Evolutionary conservation across 345 rosid species (phyloP), one percentile per base, ranked within the genome.

Genomic region (Bruguiera sexangula): DNA sequence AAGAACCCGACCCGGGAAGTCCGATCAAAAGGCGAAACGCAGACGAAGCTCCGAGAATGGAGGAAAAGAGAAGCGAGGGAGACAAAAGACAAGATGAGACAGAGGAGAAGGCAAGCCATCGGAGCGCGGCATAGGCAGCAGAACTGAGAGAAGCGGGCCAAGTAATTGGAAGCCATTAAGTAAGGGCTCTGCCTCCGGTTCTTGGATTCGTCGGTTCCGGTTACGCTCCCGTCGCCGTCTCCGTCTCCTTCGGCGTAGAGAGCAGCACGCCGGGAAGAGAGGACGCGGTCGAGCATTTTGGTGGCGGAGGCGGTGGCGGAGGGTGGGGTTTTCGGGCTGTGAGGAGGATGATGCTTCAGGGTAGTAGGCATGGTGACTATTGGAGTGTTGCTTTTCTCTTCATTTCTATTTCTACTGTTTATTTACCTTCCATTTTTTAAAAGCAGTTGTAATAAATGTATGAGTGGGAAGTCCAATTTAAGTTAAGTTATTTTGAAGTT

Each of bases 21-120:
- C 1, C 88, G 88, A 78, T 86, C 92, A 74, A 80, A 86, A 15
- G 89, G 79, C 18, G 96, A 84, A 75, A 83, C 70, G 77, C 96
- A 95, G 69, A 90, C 92, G 68, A 95, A 77, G 80, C 71, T 74
- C 48, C 85, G 86, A 16, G 71, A 73, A 31, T 65, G 71, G 56
- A 63, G 55, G 26, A 70, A 24, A 53, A 73, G 59, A 30, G 81
- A 73, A 6, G 65, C 62, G 34, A 65, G 37, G 18, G 65, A 43
- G 2, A 56, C 29, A 26, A 66, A 22, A 13, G 37, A 75, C 3
- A 74, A 6, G 18, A 78, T 21, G 43, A 73, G 69, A 68, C 60
- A 62, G 69, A 73, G 37, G 34, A 73, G 20, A 71, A 65, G 61
- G 62, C 60, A 73, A 8, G 29, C 31, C 26, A 13, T 56, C 2